These are phyloP conservation scores for Pelargonium cotyledonis DNA, from an alignment of 441 rosid species.

Conservation along the genomic window DNA sequence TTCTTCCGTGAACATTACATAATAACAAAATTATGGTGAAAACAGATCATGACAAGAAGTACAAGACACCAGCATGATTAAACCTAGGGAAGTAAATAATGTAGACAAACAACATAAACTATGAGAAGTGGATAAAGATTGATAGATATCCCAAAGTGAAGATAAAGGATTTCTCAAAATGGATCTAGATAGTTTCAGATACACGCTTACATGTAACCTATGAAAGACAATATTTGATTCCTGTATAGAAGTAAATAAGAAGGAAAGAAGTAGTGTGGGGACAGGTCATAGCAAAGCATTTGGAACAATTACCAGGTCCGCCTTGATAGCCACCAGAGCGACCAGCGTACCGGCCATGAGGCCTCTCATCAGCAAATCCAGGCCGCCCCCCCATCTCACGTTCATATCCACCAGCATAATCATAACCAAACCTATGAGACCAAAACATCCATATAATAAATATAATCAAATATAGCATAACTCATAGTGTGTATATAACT, in stretches of 20 bases:
- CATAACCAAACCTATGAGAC: conserved; percentile 60
- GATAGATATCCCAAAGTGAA: background rate
- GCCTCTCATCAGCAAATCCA: conserved; percentile 66
- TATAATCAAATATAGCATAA: background rate
- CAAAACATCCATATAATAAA: background rate
- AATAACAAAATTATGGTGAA: background rate
- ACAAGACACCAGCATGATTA: background rate
- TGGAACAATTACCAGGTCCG: conserved; percentile 25
- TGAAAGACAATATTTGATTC: too few relatives aligned
- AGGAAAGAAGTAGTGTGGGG: too few relatives aligned
- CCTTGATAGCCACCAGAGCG: conserved; percentile 58
- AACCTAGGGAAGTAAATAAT: too few relatives aligned
- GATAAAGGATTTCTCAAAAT: background rate
- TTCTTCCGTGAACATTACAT: background rate
- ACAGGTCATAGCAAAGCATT: too few relatives aligned
- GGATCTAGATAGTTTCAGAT: too few relatives aligned
- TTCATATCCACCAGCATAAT: conserved; percentile 71
- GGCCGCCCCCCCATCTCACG: conserved; percentile 87
- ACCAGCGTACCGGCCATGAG: conserved; percentile 59
- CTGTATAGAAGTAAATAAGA: too few relatives aligned
- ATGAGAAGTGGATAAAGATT: too few relatives aligned
- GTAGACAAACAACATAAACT: too few relatives aligned
- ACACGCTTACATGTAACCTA: too few relatives aligned
- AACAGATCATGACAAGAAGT: background rate
- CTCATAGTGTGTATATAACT: background rate